Percentiles rank a stretch among this genome's conserved stretches.
Conservation (phyloP, 2,329 filamentous ascomycete genomes). For the Phoma sp. region DNA sequence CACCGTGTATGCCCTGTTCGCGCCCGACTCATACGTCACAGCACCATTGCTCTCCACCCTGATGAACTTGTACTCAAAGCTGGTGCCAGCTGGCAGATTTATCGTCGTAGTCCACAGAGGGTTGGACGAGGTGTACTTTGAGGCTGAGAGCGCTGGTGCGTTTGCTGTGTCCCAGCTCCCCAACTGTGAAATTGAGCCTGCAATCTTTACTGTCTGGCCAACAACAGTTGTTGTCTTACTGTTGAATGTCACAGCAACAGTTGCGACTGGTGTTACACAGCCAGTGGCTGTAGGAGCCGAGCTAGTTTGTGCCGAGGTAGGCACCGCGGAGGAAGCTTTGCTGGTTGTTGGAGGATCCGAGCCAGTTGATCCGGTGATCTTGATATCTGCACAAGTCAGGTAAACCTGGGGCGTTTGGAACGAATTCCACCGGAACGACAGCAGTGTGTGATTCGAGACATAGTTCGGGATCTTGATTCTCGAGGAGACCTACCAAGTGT, state of each 20-base stretch:
- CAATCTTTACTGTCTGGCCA: constrained; percentile 58
- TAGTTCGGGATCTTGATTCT: constrained; percentile 46
- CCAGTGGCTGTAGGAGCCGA: constrained; percentile 22
- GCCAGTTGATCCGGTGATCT: constrained; percentile 29
- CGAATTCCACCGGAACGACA: constrained; percentile 44
- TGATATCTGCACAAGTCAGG: constrained; percentile 44
- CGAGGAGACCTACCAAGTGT: constrained; percentile 17
- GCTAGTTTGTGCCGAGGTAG: constrained; percentile 19
- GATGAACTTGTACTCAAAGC: constrained; percentile 57
- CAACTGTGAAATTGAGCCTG: constrained; percentile 53
- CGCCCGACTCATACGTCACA: constrained; percentile 54
- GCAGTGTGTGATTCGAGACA: constrained; percentile 39
- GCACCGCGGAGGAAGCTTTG: constrained; percentile 16
- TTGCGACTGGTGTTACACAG: constrained; percentile 38
- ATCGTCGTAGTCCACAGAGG: constrained; percentile 57
- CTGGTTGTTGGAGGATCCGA: constrained; percentile 25
- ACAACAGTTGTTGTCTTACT: constrained; percentile 57
- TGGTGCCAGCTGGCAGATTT: constrained; percentile 52
- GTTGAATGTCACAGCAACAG: constrained; percentile 52
- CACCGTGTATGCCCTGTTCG: constrained; percentile 52
- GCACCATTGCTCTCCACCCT: constrained; percentile 55
- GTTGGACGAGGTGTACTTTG: constrained; percentile 52
- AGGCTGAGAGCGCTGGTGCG: constrained; percentile 52
- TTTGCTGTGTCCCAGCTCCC: constrained; percentile 54
- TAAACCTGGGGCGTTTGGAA: constrained; percentile 46